These are phyloP conservation scores for Termitomyces sp. DNA, from an alignment of 768 basidiomycete genomes.

Conservation along the genomic window DNA sequence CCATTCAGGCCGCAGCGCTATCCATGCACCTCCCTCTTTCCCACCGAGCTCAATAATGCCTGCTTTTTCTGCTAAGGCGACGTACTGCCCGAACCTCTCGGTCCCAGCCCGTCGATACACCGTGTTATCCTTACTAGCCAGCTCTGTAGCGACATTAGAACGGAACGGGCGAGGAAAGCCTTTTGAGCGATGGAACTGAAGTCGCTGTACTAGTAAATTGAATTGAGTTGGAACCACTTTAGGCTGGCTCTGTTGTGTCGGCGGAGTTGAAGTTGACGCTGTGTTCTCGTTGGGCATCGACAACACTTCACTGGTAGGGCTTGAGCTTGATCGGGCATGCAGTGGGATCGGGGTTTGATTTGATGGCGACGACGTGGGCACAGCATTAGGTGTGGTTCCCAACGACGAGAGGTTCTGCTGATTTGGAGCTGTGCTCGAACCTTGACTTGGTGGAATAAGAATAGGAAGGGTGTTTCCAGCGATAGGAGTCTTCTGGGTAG, in stretches of 20 bases:
- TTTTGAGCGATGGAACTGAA: slow-evolving; percentile 23
- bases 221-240: slow-evolving; percentile 21
- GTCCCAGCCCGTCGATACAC: slow-evolving; percentile 36
- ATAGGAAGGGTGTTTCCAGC: background rate
- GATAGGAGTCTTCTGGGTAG: background rate
- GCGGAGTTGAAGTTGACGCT: background rate
- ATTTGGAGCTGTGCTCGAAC: background rate
- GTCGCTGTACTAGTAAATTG: slow-evolving; percentile 25
- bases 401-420: background rate
- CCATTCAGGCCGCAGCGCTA: slow-evolving; percentile 26
- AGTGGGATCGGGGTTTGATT: background rate
- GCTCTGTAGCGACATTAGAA: slow-evolving; percentile 26
- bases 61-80: slow-evolving; percentile 27
- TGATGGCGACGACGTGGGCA: background rate
- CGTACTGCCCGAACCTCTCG: slow-evolving; percentile 34
- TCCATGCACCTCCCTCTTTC: slow-evolving; percentile 30
- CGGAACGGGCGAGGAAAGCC: slow-evolving; percentile 29
- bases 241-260: background rate
- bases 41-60: slow-evolving; percentile 38
- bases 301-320: background rate
- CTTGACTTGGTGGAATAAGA: background rate
- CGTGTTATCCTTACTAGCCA: slow-evolving; percentile 20
- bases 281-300: background rate
- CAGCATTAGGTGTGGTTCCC: background rate
- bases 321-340: background rate